phyloP scores from a whole-genome alignment of 106 monocot genomes.

The Dendrobium chrysotoxum region DNA sequence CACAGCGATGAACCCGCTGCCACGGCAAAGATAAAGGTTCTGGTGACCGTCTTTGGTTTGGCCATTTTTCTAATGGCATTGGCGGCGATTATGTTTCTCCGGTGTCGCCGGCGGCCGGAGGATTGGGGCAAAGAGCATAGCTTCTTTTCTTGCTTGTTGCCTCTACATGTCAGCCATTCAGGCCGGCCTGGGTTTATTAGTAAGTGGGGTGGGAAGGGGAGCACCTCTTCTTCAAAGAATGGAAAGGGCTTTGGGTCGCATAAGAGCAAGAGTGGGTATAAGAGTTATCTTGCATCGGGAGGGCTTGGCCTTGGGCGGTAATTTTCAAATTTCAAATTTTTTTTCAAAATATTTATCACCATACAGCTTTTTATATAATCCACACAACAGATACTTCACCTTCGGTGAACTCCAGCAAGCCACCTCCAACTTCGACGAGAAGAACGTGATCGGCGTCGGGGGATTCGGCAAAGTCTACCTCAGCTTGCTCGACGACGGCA shows the following conservation, averaged over 20 bases:
- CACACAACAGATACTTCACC: slow-evolving; percentile 7
- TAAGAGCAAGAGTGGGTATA: slow-evolving; percentile 28
- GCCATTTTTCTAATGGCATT: slow-evolving; percentile 11
- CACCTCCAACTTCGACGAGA: slow-evolving; percentile 50
- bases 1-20: not conserved
- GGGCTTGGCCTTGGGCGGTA: slow-evolving; percentile 31
- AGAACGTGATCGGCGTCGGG: slow-evolving; percentile 49
- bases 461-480: slow-evolving; percentile 67
- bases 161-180: slow-evolving; percentile 10
- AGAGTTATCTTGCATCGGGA: slow-evolving; percentile 11
- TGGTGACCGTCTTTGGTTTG: slow-evolving; percentile 13
- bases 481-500: slow-evolving; percentile 31
- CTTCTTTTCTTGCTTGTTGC: slow-evolving; percentile 35
- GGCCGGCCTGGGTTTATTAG: slow-evolving; percentile 7
- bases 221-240: slow-evolving; percentile 2
- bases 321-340: slow-evolving; percentile 7
- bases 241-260: slow-evolving; percentile 17
- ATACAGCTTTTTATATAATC: not conserved
- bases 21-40: not conserved
- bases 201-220: slow-evolving; percentile 18
- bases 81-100: slow-evolving; percentile 8
- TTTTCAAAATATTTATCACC: not conserved
- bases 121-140: slow-evolving; percentile 18
- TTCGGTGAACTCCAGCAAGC: slow-evolving; percentile 46
- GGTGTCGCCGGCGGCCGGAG: slow-evolving; percentile 16